Evolutionary conservation across 208 protist species (phyloP), one percentile per base, ranked within the genome.

Genomic region (Zelonia costaricensis): DNA sequence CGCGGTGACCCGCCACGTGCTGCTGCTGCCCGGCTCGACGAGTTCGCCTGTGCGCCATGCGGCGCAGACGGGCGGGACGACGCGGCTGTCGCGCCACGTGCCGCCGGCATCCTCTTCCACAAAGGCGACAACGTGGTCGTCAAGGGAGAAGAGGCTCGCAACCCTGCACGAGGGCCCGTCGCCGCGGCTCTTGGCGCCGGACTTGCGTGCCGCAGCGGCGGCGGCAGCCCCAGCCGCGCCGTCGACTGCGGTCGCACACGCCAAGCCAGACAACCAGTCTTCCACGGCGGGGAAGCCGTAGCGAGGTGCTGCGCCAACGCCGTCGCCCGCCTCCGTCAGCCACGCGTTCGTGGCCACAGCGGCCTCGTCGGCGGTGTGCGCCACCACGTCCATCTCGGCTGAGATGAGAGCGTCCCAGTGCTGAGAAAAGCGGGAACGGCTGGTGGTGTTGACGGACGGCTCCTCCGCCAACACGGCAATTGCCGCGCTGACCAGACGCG

Each of bases 321-420:
- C 33, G 33, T 38, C 33, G 33, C 10, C 33, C 7, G 7, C 10
- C 33, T 38, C 10, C 7, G 33, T 38, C 33, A 67, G 38, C 61
- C 61, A 67, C 28, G 38, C 28, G 20, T 18, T 48, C 23, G 61
- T 67, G 18, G 9, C n/a, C 9, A 30, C 22, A 36, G 39, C 6
- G 4, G 61, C 61, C 51, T 67, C 51, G 0, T 40, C 49, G 1
- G 61, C 22, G 18, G 22, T 31, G 0, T 27, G 48, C 28, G 61
- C 61, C 22, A 52, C 61, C 13, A 67, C 61, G 15, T 67, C 61
- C 28, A 67, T 22, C 33, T 4, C 33, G 33, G 33, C 7, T 38
- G 33, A 48, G 2, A 67, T 18, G 10, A 67, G 13, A 1, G 40
- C 51, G 1, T 44, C 15, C 60, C 48, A 65, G 10, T 27, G 2